These are phyloP conservation scores for Parascedosporium putredinis DNA, from an alignment of 2,329 filamentous ascomycete genomes.

Conservation along the genomic window DNA sequence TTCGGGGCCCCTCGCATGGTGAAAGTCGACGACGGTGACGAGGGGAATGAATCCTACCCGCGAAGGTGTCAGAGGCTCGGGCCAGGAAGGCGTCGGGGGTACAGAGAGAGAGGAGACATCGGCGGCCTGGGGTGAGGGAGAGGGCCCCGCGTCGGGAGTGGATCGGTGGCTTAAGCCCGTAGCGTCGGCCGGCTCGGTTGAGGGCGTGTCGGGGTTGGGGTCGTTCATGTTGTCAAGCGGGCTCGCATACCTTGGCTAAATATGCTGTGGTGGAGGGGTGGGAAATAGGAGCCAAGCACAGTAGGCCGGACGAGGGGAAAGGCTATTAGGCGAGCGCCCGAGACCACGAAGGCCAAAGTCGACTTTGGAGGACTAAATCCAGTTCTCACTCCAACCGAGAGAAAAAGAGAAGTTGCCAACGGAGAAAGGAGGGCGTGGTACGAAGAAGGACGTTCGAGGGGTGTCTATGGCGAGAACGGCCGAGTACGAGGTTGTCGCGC, in stretches of 20 bases:
- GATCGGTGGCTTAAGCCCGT: neutral
- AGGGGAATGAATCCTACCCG: constrained; percentile 48
- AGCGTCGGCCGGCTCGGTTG: neutral
- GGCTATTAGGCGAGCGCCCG: neutral
- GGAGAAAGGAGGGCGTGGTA: too few species aligned
- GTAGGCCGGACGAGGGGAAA: too few species aligned
- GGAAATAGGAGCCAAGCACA: neutral
- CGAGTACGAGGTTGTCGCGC: too few species aligned
- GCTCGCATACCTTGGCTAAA: neutral
- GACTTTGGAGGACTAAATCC: too few species aligned
- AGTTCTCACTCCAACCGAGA: too few species aligned
- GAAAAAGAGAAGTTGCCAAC: too few species aligned
- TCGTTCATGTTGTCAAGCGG: neutral
- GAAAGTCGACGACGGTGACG: constrained; percentile 73
- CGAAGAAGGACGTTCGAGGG: too few species aligned
- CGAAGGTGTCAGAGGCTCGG: constrained; percentile 15
- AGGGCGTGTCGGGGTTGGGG: neutral
- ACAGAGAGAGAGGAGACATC: constrained; percentile 8
- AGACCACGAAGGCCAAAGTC: too few species aligned
- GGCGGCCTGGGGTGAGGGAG: neutral
- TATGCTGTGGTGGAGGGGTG: too few species aligned
- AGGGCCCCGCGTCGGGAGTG: neutral
- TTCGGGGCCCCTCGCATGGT: constrained; percentile 81
- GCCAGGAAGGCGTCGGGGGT: constrained; percentile 6
- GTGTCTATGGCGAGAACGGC: too few species aligned